A percentile compares a stretch with the other conserved stretches of the same genome.
Conservation (phyloP, 1,139 yeast species). For the Dujonia santamariae region DNA sequence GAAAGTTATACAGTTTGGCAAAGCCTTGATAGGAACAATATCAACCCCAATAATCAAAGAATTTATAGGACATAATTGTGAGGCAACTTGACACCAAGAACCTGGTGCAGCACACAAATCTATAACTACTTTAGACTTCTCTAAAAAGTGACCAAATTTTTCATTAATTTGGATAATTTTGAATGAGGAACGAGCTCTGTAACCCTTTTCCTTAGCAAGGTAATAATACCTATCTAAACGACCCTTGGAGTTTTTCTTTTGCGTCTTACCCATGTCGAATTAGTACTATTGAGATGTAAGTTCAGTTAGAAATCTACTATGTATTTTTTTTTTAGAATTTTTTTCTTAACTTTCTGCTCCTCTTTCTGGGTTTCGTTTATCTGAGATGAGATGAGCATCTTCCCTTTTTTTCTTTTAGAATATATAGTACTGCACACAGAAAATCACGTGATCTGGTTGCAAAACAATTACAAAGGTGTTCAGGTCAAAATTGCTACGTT, state of each 20-base stretch:
- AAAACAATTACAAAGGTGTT: background rate
- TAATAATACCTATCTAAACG: slow-evolving; percentile 97
- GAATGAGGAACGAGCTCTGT: slow-evolving; percentile 98
- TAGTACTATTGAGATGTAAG: slow-evolving; percentile 1
- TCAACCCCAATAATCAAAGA: slow-evolving; percentile 96
- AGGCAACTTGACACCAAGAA: slow-evolving; percentile 99
- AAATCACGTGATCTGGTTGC: slow-evolving; percentile 2
- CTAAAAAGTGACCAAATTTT: slow-evolving; percentile 91
- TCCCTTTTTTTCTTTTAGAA: background rate
- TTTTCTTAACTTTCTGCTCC: background rate
- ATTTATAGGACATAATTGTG: slow-evolving; percentile 86
- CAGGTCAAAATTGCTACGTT: too few relatives aligned
- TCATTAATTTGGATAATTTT: slow-evolving; percentile 94
- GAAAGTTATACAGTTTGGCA: slow-evolving; percentile 91
- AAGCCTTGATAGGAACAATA: slow-evolving; percentile 91
- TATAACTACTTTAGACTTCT: slow-evolving; percentile 93
- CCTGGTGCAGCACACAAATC: slow-evolving; percentile 99
- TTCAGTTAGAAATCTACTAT: background rate
- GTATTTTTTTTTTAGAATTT: background rate
- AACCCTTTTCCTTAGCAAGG: slow-evolving; percentile 96
- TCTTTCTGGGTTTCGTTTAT: background rate
- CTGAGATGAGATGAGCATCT: slow-evolving; percentile 8
- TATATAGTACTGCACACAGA: background rate
- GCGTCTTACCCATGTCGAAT: slow-evolving; percentile 76
- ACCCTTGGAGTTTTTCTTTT: slow-evolving; percentile 96